Evolutionary conservation across 345 rosid species (phyloP).

Genomic region (Citrus australasica): DNA sequence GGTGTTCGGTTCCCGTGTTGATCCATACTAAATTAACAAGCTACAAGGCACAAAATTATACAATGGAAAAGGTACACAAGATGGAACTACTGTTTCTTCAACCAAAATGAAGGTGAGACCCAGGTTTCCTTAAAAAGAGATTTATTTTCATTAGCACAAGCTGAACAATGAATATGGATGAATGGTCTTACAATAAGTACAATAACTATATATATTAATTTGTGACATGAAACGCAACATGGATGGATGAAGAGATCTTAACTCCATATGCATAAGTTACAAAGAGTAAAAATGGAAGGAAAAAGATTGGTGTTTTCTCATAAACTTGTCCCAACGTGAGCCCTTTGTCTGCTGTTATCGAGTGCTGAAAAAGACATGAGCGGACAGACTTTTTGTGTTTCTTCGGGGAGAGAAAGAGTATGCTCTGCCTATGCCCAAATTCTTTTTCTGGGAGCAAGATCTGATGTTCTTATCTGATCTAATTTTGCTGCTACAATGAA

Average conservation of each 20-base stretch:
- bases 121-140: too few relatives aligned
- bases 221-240: not conserved
- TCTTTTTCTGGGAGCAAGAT: conserved; percentile 75
- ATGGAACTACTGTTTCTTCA: not conserved
- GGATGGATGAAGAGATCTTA: not conserved
- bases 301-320: not conserved
- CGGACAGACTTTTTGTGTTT: not conserved
- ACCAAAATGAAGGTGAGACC: not conserved
- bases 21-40: too few relatives aligned
- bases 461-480: conserved; percentile 79
- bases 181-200: not conserved
- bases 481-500: conserved; percentile 88
- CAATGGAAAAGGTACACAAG: too few relatives aligned
- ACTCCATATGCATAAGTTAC: not conserved
- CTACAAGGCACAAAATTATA: too few relatives aligned
- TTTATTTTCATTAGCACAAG: not conserved
- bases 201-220: not conserved
- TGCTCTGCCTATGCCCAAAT: conserved; percentile 58
- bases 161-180: not conserved
- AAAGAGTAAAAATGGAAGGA: not conserved
- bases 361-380: not conserved
- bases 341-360: not conserved
- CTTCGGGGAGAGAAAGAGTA: not conserved
- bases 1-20: too few relatives aligned
- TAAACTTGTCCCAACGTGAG: not conserved